A percentile compares a stretch with the other conserved stretches of the same genome.
Conservation (phyloP, 768 basidiomycete species). For the Lactifluus volemus region DNA sequence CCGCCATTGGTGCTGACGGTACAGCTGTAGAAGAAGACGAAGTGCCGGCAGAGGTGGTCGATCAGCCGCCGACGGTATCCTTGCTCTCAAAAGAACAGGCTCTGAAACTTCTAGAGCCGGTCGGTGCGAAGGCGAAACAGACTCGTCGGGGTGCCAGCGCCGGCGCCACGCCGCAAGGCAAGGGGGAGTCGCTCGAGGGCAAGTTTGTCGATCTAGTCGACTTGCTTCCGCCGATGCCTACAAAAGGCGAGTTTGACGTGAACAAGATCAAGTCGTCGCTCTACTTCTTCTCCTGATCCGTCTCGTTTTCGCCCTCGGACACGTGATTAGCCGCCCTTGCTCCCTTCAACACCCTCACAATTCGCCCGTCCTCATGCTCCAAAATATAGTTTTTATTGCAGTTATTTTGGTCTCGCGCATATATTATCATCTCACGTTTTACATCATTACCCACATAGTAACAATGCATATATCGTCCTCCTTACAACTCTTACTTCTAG, state of each 20-base stretch:
- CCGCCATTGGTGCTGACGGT: background rate
- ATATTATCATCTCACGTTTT: background rate
- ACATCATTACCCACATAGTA: background rate
- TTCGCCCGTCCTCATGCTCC: background rate
- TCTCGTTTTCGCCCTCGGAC: background rate
- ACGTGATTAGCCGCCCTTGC: background rate
- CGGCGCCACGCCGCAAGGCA: background rate
- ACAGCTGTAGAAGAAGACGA: slow-evolving; percentile 15
- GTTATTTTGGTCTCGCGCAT: background rate
- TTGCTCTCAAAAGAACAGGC: slow-evolving; percentile 21
- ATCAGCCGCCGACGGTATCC: slow-evolving; percentile 24
- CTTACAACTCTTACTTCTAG: background rate
- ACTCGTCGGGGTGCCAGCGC: background rate
- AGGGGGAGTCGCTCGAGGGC: slow-evolving; percentile 24
- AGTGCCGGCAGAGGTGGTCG: slow-evolving; percentile 21
- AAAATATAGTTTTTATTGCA: slow-evolving; percentile 2
- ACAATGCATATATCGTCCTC: slow-evolving; percentile 6
- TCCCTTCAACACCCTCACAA: background rate
- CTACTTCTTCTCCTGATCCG: slow-evolving; percentile 87
- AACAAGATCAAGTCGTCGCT: slow-evolving; percentile 67
- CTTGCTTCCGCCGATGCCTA: slow-evolving; percentile 71
- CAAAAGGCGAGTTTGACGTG: slow-evolving; percentile 83
- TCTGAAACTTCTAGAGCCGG: slow-evolving; percentile 13
- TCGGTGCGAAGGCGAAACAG: background rate
- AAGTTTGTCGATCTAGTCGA: slow-evolving; percentile 71